A percentile compares a stretch with the other conserved stretches of the same genome.
phyloP scores from a whole-genome alignment of 2,329 filamentous ascomycete species.

The Ophiostoma perfectum region DNA sequence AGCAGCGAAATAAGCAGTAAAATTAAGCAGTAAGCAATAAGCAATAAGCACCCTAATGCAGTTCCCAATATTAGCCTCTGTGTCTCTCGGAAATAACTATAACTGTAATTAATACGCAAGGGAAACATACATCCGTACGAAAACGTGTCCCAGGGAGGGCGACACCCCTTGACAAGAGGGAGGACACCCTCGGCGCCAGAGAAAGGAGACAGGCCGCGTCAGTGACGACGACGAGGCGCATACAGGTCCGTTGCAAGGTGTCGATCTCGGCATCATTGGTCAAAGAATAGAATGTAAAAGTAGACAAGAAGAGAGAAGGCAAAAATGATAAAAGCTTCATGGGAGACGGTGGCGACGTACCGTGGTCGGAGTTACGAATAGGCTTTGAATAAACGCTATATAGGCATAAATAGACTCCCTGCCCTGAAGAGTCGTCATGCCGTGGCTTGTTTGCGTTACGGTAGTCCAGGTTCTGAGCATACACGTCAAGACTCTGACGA shows the following conservation, averaged over 20 bases:
- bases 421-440: background rate
- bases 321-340: background rate
- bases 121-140: too few relatives aligned
- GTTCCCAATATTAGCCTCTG: too few relatives aligned
- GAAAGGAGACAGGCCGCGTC: background rate
- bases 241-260: background rate
- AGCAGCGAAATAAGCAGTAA: too few relatives aligned
- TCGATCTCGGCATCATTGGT: too few relatives aligned
- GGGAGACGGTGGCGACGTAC: background rate
- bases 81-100: too few relatives aligned
- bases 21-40: too few relatives aligned
- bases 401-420: too few relatives aligned
- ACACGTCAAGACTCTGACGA: slow-evolving; percentile 6
- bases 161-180: background rate
- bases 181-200: background rate
- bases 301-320: background rate
- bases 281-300: too few relatives aligned
- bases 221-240: background rate
- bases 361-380: background rate
- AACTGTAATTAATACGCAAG: too few relatives aligned
- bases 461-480: background rate
- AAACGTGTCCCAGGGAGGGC: too few relatives aligned
- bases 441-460: background rate
- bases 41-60: too few relatives aligned
- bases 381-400: background rate